A percentile compares a stretch with the other conserved stretches of the same genome.
Conservation (phyloP, 2,329 filamentous ascomycete species). For the Hirsutella rhossiliensis region DNA sequence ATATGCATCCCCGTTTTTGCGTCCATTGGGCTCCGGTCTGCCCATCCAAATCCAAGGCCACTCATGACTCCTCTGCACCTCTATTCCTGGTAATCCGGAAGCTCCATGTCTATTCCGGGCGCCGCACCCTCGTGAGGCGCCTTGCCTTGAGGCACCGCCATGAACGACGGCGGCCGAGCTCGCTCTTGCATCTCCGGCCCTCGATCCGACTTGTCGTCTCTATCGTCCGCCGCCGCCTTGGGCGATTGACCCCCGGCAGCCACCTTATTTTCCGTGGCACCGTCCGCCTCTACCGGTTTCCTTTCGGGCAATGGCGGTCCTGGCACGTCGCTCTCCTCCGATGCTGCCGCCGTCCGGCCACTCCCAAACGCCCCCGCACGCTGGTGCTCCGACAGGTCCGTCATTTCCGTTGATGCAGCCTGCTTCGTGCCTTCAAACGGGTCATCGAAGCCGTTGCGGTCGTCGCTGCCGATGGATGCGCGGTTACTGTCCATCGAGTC, state of each 20-base stretch:
- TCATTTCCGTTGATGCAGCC: constrained; percentile 13
- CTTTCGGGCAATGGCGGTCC: constrained; percentile 5
- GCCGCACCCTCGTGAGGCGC: constrained; percentile 9
- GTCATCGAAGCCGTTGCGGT: constrained; percentile 16
- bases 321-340: constrained; percentile 5
- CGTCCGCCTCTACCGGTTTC: constrained; percentile 7
- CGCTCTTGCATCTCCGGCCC: constrained; percentile 34
- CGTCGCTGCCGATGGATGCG: constrained; percentile 31
- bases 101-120: constrained; percentile 25
- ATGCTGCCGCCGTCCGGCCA: neutral
- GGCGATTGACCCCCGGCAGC: neutral
- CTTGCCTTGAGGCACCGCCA: constrained; percentile 9
- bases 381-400: constrained; percentile 8
- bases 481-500: constrained; percentile 35
- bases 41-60: too few species aligned
- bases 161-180: constrained; percentile 13
- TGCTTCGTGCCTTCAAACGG: constrained; percentile 16
- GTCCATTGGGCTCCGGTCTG: too few species aligned
- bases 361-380: constrained; percentile 2
- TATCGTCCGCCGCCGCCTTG: constrained; percentile 11
- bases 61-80: neutral
- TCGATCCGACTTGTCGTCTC: constrained; percentile 1
- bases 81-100: constrained; percentile 12
- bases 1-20: too few species aligned
- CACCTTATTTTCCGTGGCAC: too few species aligned